Conservation (phyloP, 1,139 yeast species). For the Tardiomyces blankii region DNA sequence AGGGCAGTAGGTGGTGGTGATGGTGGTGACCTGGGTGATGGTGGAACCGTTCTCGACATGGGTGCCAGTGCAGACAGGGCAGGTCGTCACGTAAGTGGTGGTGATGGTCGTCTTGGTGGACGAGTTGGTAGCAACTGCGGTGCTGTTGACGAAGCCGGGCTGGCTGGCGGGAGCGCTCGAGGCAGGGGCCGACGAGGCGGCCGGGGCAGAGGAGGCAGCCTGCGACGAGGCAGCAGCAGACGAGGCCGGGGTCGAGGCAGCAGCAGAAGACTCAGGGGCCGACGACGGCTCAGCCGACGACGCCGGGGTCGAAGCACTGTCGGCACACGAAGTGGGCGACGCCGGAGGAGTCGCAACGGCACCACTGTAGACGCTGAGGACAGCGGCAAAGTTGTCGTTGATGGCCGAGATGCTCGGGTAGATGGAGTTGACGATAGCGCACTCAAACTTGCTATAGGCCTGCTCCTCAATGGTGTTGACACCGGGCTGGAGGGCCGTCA, state of each 20-base stretch:
- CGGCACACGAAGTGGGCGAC: background rate
- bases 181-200: too few relatives aligned
- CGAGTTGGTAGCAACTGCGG: background rate
- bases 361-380: background rate
- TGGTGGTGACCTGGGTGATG: background rate
- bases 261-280: too few relatives aligned
- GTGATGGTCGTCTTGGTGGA: too few relatives aligned
- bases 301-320: background rate
- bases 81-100: too few relatives aligned
- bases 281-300: too few relatives aligned
- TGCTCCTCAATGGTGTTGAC: background rate
- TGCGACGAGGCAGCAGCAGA: too few relatives aligned
- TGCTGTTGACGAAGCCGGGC: background rate
- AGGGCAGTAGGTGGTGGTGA: slow-evolving; percentile 4
- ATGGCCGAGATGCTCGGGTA: background rate
- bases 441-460: background rate
- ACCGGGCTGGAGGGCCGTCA: slow-evolving; percentile 1
- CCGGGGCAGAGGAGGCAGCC: too few relatives aligned
- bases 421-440: background rate
- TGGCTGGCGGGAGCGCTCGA: too few relatives aligned
- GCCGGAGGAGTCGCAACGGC: background rate
- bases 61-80: background rate
- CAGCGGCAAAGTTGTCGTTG: background rate
- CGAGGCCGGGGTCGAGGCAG: too few relatives aligned
- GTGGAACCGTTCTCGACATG: slow-evolving; percentile 1